phyloP scores from a whole-genome alignment of 2,329 filamentous ascomycete genomes.

The Fusarium xyrophilum region DNA sequence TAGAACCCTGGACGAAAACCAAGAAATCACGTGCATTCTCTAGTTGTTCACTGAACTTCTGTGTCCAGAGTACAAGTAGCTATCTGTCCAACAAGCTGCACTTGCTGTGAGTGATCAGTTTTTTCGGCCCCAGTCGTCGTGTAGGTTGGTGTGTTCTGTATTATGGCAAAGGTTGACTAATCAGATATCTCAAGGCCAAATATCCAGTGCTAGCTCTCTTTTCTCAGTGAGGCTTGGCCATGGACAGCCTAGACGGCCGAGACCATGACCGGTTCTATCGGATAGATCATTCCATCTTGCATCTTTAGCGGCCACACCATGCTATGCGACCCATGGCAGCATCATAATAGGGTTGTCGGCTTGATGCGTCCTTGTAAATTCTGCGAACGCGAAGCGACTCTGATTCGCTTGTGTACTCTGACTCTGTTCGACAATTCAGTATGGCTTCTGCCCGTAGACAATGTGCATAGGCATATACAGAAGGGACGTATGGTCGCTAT shows the following conservation, averaged over 20 bases:
- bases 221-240: neutral
- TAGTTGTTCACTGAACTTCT: neutral
- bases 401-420: neutral
- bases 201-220: neutral
- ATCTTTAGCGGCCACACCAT: constrained; percentile 6
- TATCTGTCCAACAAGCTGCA: neutral
- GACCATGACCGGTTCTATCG: neutral
- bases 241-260: neutral
- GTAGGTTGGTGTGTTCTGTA: neutral
- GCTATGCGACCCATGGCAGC: neutral
- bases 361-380: neutral
- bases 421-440: constrained; percentile 13
- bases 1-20: neutral
- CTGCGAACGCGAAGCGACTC: neutral
- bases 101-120: neutral
- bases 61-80: neutral
- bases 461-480: constrained; percentile 64
- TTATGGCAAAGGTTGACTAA: neutral
- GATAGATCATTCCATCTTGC: constrained; percentile 4
- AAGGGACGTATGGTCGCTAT: constrained; percentile 53
- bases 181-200: neutral
- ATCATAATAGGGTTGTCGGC: neutral
- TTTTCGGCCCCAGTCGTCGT: neutral
- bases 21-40: neutral
- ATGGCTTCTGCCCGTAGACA: constrained; percentile 61